phyloP scores from a whole-genome alignment of 306 rosid species.

The Corylus avellana region DNA sequence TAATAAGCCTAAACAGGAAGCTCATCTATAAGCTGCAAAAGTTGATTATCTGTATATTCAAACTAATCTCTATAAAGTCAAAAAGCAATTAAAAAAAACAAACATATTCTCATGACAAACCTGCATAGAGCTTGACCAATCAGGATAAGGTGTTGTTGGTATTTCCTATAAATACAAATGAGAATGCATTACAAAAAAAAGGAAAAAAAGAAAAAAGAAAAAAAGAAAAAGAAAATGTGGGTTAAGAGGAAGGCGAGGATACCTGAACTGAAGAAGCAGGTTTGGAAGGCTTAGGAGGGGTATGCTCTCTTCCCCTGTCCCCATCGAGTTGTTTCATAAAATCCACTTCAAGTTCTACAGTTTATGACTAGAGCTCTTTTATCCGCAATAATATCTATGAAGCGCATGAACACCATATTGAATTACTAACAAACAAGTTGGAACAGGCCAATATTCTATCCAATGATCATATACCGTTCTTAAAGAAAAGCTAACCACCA shows the following conservation, averaged over 20 bases:
- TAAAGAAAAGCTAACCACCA: no score
- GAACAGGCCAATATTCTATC: no score
- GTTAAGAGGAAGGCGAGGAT: conserved; percentile 6
- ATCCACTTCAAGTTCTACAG: conserved; percentile 20
- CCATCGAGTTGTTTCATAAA: conserved; percentile 50
- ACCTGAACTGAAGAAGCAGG: conserved; percentile 65
- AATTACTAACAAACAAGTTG: conserved; percentile 1
- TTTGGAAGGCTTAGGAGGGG: conserved; percentile 70
- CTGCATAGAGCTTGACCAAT: conserved; percentile 97
- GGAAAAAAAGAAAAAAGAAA: not conserved
- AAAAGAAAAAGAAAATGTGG: not conserved
- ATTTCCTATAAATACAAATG: conserved; percentile 52
- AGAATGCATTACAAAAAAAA: not conserved
- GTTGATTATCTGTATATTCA: conserved; percentile 15
- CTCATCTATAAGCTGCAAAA: conserved; percentile 29
- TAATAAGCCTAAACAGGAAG: conserved; percentile 80
- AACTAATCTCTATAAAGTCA: not conserved
- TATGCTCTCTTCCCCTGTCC: conserved; percentile 87
- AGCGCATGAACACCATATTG: conserved; percentile 31
- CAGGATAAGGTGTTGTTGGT: conserved; percentile 70
- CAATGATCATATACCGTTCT: no score
- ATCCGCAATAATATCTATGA: conserved; percentile 26
- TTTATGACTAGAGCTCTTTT: conserved; percentile 23
- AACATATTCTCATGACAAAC: conserved; percentile 37
- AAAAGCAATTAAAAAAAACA: not conserved